phyloP scores from a whole-genome alignment of 768 basidiomycete genomes.

The Pleurotus platypus region DNA sequence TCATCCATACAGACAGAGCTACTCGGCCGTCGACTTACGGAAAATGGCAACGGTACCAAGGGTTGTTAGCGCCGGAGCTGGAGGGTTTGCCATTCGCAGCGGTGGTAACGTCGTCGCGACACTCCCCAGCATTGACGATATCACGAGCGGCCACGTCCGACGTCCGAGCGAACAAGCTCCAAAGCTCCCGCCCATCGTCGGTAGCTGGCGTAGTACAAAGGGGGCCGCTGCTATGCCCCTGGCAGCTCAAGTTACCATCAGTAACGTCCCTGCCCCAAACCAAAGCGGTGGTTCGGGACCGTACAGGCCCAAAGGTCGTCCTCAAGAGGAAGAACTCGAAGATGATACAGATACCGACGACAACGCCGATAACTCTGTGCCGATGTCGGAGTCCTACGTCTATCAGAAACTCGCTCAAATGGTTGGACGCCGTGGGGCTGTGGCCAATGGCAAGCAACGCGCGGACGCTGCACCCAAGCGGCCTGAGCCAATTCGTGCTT shows the following conservation, averaged over 20 bases:
- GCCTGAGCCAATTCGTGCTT: neutral
- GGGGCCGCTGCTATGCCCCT: slow-evolving; percentile 58
- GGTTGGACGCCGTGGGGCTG: slow-evolving; percentile 8
- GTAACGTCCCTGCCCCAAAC: slow-evolving; percentile 14
- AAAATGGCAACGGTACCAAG: slow-evolving; percentile 31
- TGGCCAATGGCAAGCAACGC: slow-evolving; percentile 4
- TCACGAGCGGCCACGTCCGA: neutral
- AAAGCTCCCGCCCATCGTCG: neutral
- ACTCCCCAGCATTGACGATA: slow-evolving; percentile 4
- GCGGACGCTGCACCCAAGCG: slow-evolving; percentile 9
- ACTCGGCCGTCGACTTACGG: slow-evolving; percentile 39
- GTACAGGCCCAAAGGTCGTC: slow-evolving; percentile 65
- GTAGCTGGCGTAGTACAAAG: slow-evolving; percentile 45
- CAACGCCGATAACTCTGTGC: slow-evolving; percentile 38
- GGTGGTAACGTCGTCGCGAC: slow-evolving; percentile 9
- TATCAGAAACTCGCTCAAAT: slow-evolving; percentile 63
- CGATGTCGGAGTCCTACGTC: slow-evolving; percentile 64
- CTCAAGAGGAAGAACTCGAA: slow-evolving; percentile 64
- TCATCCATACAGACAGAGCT: slow-evolving; percentile 56
- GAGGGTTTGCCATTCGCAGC: slow-evolving; percentile 12
- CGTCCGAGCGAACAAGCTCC: neutral
- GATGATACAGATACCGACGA: slow-evolving; percentile 54
- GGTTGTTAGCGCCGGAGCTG: slow-evolving; percentile 7
- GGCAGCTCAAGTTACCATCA: slow-evolving; percentile 43
- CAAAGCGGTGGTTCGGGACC: slow-evolving; percentile 30